A percentile compares a stretch with the other conserved stretches of the same genome.
phyloP scores from a whole-genome alignment of 371 early-diverging fungal genomes.

The Blastocladiella emersonii region DNA sequence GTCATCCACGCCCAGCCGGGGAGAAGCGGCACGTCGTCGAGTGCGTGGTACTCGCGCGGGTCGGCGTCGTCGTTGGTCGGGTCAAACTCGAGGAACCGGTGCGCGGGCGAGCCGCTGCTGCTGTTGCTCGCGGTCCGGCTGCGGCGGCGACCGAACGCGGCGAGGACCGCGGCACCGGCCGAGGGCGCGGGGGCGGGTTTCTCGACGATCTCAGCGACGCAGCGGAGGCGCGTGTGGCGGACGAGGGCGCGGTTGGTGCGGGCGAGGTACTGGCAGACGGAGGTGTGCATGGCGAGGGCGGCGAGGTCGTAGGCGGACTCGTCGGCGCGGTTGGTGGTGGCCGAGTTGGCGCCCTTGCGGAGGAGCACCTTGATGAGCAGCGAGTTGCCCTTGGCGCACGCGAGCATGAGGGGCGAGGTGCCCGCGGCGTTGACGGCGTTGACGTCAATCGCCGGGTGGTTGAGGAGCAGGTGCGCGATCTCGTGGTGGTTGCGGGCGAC shows the following conservation, averaged over 20 bases:
- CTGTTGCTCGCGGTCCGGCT: no score
- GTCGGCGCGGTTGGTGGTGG: constrained; percentile 47
- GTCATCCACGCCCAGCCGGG: background rate
- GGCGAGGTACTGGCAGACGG: background rate
- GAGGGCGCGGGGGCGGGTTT: no score
- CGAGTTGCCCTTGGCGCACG: constrained; percentile 55
- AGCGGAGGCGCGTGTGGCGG: background rate
- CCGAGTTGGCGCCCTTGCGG: constrained; percentile 44
- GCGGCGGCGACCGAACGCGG: no score
- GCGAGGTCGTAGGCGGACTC: constrained; percentile 75
- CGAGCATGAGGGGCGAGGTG: constrained; percentile 65
- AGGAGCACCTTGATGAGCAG: constrained; percentile 52
- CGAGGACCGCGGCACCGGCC: no score
- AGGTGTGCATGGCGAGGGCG: constrained; percentile 19
- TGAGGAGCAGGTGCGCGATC: constrained; percentile 41
- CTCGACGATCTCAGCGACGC: background rate
- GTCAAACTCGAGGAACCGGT: background rate
- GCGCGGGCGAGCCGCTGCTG: background rate
- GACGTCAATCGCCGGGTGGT: constrained; percentile 35
- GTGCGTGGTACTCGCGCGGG: background rate
- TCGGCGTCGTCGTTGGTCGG: background rate
- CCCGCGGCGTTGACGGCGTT: constrained; percentile 51
- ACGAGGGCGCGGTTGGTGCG: background rate
- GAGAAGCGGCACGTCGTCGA: background rate
- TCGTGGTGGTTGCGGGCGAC: constrained; percentile 44